Evolutionary conservation across 495 filamentous ascomycete species (phyloP).

Genomic region (Evansstolkia leycettana): DNA sequence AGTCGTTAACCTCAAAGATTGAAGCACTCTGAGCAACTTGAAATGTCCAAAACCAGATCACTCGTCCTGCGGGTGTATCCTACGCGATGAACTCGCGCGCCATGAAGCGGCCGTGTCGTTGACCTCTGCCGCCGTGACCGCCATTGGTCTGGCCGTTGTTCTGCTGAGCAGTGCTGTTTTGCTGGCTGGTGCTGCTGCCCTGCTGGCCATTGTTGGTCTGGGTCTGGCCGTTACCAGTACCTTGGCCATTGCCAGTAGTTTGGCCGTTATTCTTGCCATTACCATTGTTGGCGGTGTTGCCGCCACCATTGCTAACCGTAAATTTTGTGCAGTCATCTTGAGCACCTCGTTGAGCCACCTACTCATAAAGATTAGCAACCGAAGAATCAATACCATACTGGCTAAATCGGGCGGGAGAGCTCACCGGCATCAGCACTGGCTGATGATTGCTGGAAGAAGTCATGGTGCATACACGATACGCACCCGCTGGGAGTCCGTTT

Average conservation of each 20-base stretch:
- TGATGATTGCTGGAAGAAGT: slow-evolving; percentile 59
- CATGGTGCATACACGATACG: slow-evolving; percentile 65
- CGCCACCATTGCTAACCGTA: slow-evolving; percentile 15
- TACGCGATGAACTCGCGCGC: slow-evolving; percentile 3
- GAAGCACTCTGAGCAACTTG: too few species aligned
- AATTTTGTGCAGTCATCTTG: slow-evolving; percentile 66
- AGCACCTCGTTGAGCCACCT: slow-evolving; percentile 37
- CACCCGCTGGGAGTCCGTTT: slow-evolving; percentile 51
- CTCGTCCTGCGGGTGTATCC: background rate
- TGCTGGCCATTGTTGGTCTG: too few species aligned
- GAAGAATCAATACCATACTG: background rate
- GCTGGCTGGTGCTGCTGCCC: too few species aligned
- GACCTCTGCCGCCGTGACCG: background rate
- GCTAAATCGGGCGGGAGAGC: background rate
- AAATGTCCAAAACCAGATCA: too few species aligned
- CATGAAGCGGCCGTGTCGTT: background rate
- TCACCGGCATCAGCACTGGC: slow-evolving; percentile 59
- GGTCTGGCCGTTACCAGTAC: too few species aligned
- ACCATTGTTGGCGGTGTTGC: slow-evolving; percentile 3
- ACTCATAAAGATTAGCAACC: background rate
- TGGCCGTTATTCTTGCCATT: slow-evolving; percentile 1
- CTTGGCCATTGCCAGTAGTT: background rate
- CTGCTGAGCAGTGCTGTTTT: too few species aligned
- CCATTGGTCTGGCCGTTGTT: slow-evolving; percentile 5
- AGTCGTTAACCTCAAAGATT: too few species aligned